Base-by-base conservation (phyloP, 2,329 filamentous ascomycete genomes). In the Xenosphaeropsis pyriputrescens region DNA sequence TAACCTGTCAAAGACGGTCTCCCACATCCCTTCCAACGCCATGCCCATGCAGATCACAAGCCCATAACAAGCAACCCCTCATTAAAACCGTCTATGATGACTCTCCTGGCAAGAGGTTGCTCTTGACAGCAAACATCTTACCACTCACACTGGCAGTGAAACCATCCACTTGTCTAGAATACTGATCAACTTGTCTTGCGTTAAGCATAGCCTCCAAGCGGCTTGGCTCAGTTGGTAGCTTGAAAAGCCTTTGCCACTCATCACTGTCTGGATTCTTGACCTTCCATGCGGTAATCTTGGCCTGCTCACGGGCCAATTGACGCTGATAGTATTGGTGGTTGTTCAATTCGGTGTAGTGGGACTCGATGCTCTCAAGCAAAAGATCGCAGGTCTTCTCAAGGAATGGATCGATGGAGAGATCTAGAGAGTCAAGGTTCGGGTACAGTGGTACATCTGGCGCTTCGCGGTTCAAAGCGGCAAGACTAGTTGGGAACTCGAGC, bases 241-340 rank as follows among this genome's bases (percentile, higher is more conserved):
- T 98, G 75, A 96, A 98, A 51, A 96, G 71, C 57, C 85, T 80
- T 65, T 93, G 85, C 88, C 88, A 98, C 69, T 98, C 91, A 54
- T 96, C 89, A 9, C 22, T 26, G 66, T 98, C 91, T 29, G 91
- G 86, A 57, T 98, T 98, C 72, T 98, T 91, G 13, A 85, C 79
- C 69, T 94, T 93, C 91, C 91, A 98, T 47, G 86, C 81, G 39
- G 84, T 79, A 52, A 98, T 95, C 75, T 96, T 98, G 53, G 82
- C 67, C 67, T 98, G 91, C 67, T 98, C 91, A 51, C 91, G 84
- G 38, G 79, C 81, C 41, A 96, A 72, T 56, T 93, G 86, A 54
- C 91, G 77, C 66, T 95, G 86, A 69, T 95, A 95, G 72, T 82
- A 85, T 62, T 95, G 88, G 68, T 93, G 91, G 73, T 98, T 98